Evolutionary conservation across 768 basidiomycete genomes (phyloP).

Genomic region (Fomitopsis pulvina): DNA sequence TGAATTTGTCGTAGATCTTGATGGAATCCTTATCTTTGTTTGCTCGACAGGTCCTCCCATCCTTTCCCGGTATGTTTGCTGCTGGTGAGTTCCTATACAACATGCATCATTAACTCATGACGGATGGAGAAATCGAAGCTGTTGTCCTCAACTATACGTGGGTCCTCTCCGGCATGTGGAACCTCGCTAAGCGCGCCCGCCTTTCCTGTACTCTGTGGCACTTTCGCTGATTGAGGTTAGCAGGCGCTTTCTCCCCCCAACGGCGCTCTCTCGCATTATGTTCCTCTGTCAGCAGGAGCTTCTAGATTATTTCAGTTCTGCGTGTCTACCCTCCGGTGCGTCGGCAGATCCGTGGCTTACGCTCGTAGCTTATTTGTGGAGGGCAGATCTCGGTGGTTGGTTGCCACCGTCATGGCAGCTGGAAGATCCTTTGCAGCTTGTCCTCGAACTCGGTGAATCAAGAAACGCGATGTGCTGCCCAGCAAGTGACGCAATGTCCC

Average conservation of each 20-base stretch:
- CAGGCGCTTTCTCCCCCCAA: conserved; percentile 57
- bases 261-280: conserved; percentile 55
- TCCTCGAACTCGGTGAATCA: background rate
- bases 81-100: conserved; percentile 41
- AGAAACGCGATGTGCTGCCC: background rate
- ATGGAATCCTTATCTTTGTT: conserved; percentile 60
- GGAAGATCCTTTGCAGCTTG: conserved; percentile 39
- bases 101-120: background rate
- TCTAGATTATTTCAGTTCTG: conserved; percentile 44
- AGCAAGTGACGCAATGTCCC: conserved; percentile 1
- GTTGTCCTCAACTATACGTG: conserved; percentile 73
- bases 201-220: background rate
- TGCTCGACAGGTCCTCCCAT: conserved; percentile 57
- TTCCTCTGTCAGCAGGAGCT: conserved; percentile 56
- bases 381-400: conserved; percentile 61
- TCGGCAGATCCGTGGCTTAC: background rate
- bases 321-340: conserved; percentile 54
- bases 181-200: conserved; percentile 48
- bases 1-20: conserved; percentile 33
- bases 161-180: conserved; percentile 66
- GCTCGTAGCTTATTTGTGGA: conserved; percentile 13
- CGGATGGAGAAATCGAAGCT: conserved; percentile 31
- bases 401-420: conserved; percentile 46
- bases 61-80: conserved; percentile 71
- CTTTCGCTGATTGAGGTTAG: conserved; percentile 7